Evolutionary conservation across 371 early-diverging fungal genomes (phyloP).

Genomic region (Mortierella sp.): DNA sequence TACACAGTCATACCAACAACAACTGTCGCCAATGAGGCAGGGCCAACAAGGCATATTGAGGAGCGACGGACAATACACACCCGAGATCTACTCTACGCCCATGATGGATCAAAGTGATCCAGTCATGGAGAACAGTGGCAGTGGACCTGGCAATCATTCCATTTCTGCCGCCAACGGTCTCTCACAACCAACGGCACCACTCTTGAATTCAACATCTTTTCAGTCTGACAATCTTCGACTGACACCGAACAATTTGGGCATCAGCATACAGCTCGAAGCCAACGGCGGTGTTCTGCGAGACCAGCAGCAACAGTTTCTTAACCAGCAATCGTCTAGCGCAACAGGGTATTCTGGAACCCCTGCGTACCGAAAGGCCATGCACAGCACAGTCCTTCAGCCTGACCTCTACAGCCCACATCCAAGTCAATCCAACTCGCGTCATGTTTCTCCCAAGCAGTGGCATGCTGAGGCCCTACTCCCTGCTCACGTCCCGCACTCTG

Average conservation of each 20-base stretch:
- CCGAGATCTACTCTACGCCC: conserved; percentile 9
- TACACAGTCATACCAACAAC: neutral
- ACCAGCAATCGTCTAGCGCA: neutral
- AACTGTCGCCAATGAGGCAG: neutral
- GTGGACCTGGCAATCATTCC: neutral
- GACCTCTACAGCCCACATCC: conserved; percentile 3
- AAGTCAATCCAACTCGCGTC: conserved; percentile 15
- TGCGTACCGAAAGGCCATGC: neutral
- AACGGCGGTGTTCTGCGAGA: neutral
- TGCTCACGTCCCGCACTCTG: neutral
- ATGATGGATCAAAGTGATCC: neutral
- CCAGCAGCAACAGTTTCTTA: neutral
- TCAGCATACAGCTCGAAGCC: neutral
- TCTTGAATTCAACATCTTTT: conserved; percentile 1
- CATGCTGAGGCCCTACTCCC: neutral
- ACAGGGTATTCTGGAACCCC: conserved; percentile 10
- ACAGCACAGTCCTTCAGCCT: conserved; percentile 1
- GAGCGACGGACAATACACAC: neutral
- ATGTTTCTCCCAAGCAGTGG: conserved; percentile 11
- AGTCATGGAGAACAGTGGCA: neutral
- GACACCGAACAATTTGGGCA: neutral
- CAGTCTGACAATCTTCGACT: neutral
- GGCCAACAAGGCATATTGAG: neutral
- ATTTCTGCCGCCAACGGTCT: neutral
- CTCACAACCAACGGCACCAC: neutral